Conservation (phyloP, 768 basidiomycete genomes). For the Rhodotorula sphaerocarpa region DNA sequence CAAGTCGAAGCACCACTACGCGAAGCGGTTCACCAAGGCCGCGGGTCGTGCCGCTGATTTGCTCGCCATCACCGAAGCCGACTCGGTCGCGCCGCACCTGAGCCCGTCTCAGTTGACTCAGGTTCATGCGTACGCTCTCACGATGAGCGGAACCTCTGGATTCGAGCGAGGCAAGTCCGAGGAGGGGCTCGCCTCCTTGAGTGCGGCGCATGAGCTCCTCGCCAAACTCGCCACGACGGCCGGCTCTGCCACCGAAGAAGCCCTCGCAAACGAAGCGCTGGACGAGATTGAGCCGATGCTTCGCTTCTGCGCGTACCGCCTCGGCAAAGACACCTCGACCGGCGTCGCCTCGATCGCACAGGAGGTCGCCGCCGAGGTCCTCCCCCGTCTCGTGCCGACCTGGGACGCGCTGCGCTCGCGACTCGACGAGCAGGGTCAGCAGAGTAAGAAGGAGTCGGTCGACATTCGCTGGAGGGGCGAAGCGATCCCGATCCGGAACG, state of each 20-base stretch:
- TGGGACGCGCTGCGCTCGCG: slow-evolving; percentile 48
- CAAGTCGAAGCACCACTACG: slow-evolving; percentile 64
- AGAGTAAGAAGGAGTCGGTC: slow-evolving; percentile 39
- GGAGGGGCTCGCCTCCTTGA: slow-evolving; percentile 59
- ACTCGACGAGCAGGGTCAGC: slow-evolving; percentile 43
- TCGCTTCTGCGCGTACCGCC: slow-evolving; percentile 79
- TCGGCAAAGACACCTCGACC: slow-evolving; percentile 55
- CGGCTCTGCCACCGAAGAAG: slow-evolving; percentile 61
- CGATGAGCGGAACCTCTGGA: slow-evolving; percentile 73
- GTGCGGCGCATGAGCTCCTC: slow-evolving; percentile 67
- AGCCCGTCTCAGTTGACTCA: slow-evolving; percentile 51
- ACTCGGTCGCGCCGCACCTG: slow-evolving; percentile 50
- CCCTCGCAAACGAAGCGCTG: slow-evolving; percentile 69
- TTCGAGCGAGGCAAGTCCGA: slow-evolving; percentile 68
- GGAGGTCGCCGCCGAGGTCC: slow-evolving; percentile 55
- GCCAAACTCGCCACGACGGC: slow-evolving; percentile 59
- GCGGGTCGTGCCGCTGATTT: slow-evolving; percentile 71
- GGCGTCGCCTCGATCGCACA: slow-evolving; percentile 52
- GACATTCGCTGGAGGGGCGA: slow-evolving; percentile 59
- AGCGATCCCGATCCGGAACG: slow-evolving; percentile 74
- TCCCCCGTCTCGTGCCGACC: slow-evolving; percentile 57
- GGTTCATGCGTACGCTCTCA: slow-evolving; percentile 65
- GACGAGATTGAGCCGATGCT: slow-evolving; percentile 88
- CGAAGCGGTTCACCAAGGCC: slow-evolving; percentile 64
- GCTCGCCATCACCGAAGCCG: slow-evolving; percentile 62